Evolutionary conservation across 768 basidiomycete genomes (phyloP), one percentile per base, ranked within the genome.

Genomic region (Tricholoma matsutake): DNA sequence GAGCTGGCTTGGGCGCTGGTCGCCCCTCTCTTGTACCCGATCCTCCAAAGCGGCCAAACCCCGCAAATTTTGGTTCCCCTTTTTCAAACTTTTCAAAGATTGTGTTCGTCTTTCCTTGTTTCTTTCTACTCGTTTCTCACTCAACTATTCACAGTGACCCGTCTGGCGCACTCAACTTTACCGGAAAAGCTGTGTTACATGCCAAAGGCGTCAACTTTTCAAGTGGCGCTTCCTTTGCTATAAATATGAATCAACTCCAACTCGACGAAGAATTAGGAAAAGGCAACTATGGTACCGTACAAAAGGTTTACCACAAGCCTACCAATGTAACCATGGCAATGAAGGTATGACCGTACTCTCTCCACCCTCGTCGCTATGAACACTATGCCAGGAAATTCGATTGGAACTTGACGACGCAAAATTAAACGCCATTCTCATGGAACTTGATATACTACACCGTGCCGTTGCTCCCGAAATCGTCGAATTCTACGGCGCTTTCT

Each of bases 401-500:
- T 81, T 99, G 14, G 95, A 98, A 72, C 84, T 99, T 13, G 97
- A 98, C 68, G 86, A 95, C 58, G 87, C 92, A 53, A 94, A 95
- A 68, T 84, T 98, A 41, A 94, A 94, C 68, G 93, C 90, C 13
- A 98, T 99, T 79, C 88, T 99, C 68, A 98, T 98, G 91, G 97
- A 99, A 71, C 90, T 99, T 57, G 96, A 99, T 71, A 91, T 99
- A 65, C 86, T 99, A 6, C 97, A 99, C 74, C 92, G 95, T 18
- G 96, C 96, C 3, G 83, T 89, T 47, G 87, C 91, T 8, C 91
- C 91, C 2, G 87, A 92, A 69, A 98, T 98, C 65, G 93, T 99
- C 68, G 97, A 98, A 63, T 99, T 99, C 68, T 98, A 96, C 71
- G 97, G 97, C 47, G 97, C 97, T 4, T 99, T 99, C 79, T 98